These are phyloP conservation scores for Gossypium herbaceum DNA, from an alignment of 345 rosid genomes.

Conservation along the genomic window DNA sequence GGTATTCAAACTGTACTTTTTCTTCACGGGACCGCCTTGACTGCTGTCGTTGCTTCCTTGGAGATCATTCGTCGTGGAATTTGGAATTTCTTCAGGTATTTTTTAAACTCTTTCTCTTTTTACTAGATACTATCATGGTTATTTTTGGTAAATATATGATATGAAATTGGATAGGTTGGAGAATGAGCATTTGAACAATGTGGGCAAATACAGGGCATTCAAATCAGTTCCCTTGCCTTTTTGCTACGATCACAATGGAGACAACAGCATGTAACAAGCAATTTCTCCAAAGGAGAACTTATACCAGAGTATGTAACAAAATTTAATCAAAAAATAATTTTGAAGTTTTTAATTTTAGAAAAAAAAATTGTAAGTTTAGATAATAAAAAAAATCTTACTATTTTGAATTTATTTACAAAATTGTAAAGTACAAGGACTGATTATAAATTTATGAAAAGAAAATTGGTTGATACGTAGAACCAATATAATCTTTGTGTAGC, in stretches of 20 bases:
- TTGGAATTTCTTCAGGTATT: conserved; percentile 85
- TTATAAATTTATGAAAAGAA: too few relatives aligned
- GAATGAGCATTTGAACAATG: conserved; percentile 81
- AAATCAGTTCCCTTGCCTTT: conserved; percentile 81
- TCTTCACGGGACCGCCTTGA: conserved; percentile 49
- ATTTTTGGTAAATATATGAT: neutral
- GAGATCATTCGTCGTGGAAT: conserved; percentile 82
- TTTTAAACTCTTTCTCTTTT: neutral
- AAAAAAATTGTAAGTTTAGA: too few relatives aligned
- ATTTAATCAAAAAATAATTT: too few relatives aligned
- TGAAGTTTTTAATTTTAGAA: too few relatives aligned
- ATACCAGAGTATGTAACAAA: too few relatives aligned
- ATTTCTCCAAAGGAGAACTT: too few relatives aligned
- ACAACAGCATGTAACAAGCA: neutral
- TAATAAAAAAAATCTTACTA: too few relatives aligned
- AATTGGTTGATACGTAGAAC: too few relatives aligned
- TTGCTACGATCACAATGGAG: conserved; percentile 27
- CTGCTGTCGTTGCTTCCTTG: conserved; percentile 48
- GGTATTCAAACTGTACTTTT: conserved; percentile 51
- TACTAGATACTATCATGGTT: neutral
- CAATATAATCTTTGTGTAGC: too few relatives aligned
- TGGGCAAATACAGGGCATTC: conserved; percentile 74
- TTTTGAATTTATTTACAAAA: too few relatives aligned
- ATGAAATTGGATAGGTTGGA: conserved; percentile 46
- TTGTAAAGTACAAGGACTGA: too few relatives aligned